Conservation (phyloP, 768 basidiomycete species). For the Lactarius hatsudake region DNA sequence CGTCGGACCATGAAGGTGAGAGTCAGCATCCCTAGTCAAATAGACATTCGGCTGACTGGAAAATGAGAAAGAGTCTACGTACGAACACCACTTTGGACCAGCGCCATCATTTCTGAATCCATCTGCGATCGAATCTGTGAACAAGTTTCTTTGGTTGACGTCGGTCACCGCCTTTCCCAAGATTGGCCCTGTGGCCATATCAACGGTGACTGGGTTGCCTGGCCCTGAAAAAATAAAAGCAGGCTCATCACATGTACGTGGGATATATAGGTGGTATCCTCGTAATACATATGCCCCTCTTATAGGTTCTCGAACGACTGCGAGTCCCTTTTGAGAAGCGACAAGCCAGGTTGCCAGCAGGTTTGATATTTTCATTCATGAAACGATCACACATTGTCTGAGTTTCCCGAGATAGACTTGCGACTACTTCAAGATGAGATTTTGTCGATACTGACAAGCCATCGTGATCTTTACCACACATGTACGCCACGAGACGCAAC, state of each 20-base stretch:
- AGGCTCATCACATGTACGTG: constrained; percentile 21
- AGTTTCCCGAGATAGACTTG: constrained; percentile 39
- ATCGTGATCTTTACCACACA: constrained; percentile 77
- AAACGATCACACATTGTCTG: not conserved
- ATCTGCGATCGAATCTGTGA: constrained; percentile 48
- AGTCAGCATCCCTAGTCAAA: not conserved
- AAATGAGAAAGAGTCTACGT: constrained; percentile 41
- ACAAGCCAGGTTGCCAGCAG: constrained; percentile 52
- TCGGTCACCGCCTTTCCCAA: constrained; percentile 50
- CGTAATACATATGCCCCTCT: not conserved
- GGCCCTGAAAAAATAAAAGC: constrained; percentile 2
- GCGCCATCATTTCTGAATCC: constrained; percentile 52
- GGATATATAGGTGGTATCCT: not conserved
- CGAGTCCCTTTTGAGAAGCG: constrained; percentile 51
- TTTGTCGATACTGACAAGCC: constrained; percentile 59
- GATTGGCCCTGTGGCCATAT: constrained; percentile 55
- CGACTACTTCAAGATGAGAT: constrained; percentile 62
- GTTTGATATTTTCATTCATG: constrained; percentile 36
- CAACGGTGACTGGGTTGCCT: constrained; percentile 43
- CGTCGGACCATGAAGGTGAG: constrained; percentile 27
- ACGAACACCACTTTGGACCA: constrained; percentile 75
- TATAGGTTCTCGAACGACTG: constrained; percentile 57
- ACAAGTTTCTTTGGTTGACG: constrained; percentile 55
- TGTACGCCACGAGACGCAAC: constrained; percentile 64
- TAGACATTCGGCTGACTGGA: not conserved